Base-by-base conservation (phyloP, 306 rosid species). In the Cucurbita pepo region DNA sequence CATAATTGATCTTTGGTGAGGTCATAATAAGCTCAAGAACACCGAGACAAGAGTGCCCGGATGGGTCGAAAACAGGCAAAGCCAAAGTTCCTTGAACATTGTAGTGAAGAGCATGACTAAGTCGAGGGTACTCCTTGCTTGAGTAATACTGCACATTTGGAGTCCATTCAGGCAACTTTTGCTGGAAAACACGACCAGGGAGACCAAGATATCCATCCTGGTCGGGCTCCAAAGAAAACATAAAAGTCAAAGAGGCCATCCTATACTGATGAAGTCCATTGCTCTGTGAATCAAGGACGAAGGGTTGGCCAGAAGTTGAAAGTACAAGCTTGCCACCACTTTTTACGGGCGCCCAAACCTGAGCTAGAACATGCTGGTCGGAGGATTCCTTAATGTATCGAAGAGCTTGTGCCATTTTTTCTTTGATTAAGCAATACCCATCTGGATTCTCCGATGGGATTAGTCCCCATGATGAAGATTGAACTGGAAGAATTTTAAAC, bases 131-230 rank as follows among this genome's bases (percentile, higher is more conserved):
- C 85, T 92, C 98, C 72, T 60, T 83, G 77, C 76, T 76, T 41
- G 96, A 82, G 76, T 90, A 92, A 63, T 82, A 92, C 82, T 88
- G 96, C 81, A 92, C 98, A 87, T 92, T 78, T 5, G 98, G 98
- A 73, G 87, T 88, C 99, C 99, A 95, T 75, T 92, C 98, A 0
- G 96, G 96, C 74, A 90, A 60, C 38, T 84, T 92, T 40, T 84
- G 88, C 82, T 56, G 88, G 74, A 86, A 92, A 77, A 92, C 96
- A n/a, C 96, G 89, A 56, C 96, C 96, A 4, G 96, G 96, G 41
- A 92, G 96, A 38, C 96, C 98, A 19, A 82, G 52, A 44, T 63
- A 73, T 79, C 76, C 96, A 16, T 87, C 83, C 36, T 79, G 78
- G 56, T 85, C 96, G 10, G 89, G 86, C 56, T 86, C 92, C 37